phyloP scores from a whole-genome alignment of 306 rosid genomes.

The Dicorynia guianensis region DNA sequence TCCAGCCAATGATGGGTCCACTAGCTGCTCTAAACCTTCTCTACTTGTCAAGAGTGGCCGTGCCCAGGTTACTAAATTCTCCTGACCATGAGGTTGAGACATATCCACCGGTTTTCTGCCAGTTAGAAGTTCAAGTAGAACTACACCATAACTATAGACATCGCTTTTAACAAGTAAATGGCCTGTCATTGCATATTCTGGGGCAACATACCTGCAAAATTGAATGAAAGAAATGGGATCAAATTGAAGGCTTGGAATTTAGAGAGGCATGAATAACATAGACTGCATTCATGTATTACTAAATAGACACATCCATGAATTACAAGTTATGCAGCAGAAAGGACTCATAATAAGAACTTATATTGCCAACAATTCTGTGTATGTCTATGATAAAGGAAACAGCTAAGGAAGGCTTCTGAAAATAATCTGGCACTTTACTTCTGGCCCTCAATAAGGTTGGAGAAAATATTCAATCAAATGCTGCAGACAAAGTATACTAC shows the following conservation, averaged over 20 bases:
- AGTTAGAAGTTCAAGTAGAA: constrained; percentile 91
- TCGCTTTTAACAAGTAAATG: constrained; percentile 95
- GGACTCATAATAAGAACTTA: too few species aligned
- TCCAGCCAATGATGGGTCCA: constrained; percentile 85
- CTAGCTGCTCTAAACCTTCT: constrained; percentile 91
- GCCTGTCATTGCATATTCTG: constrained; percentile 98
- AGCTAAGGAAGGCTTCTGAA: too few species aligned
- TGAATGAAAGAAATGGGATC: constrained; percentile 30
- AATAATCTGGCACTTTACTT: not conserved
- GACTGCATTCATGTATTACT: not conserved
- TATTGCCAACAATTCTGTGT: too few species aligned
- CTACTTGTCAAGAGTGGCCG: constrained; percentile 76
- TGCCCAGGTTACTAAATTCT: constrained; percentile 95
- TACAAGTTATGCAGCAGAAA: too few species aligned
- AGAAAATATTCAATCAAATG: constrained; percentile 24
- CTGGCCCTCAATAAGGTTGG: constrained; percentile 10
- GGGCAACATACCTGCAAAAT: constrained; percentile 86
- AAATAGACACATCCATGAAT: too few species aligned
- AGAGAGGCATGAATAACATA: constrained; percentile 9
- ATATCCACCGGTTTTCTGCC: constrained; percentile 96
- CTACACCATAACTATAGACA: constrained; percentile 95
- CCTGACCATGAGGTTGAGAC: constrained; percentile 89
- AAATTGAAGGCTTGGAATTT: constrained; percentile 41
- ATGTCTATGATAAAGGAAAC: too few species aligned
- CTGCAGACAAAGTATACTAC: constrained; percentile 29